phyloP scores from a whole-genome alignment of 2,329 filamentous ascomycete species.

The Tolypocladium ophioglossoides region DNA sequence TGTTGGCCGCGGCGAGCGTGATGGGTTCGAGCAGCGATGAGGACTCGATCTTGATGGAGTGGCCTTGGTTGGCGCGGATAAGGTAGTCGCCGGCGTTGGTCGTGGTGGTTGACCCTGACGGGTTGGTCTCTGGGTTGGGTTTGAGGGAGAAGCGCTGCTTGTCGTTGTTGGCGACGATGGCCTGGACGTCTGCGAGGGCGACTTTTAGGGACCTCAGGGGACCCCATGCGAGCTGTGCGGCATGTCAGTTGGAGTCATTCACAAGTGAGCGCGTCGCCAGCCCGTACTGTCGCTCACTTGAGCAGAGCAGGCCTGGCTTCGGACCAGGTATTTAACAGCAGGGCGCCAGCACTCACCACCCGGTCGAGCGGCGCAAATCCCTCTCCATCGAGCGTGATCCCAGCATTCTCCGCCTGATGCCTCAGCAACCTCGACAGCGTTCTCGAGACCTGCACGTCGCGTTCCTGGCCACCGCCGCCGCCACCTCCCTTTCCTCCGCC shows the following conservation, averaged over 20 bases:
- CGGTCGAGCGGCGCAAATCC: conserved; percentile 47
- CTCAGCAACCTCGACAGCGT: conserved; percentile 43
- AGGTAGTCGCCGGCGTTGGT: conserved; percentile 57
- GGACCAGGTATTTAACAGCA: background rate
- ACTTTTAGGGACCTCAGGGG: conserved; percentile 58
- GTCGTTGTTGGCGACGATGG: conserved; percentile 62
- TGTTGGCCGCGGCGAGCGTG: conserved; percentile 41
- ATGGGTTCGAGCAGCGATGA: conserved; percentile 61
- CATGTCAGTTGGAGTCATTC: conserved; percentile 1
- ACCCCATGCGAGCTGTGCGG: conserved; percentile 37
- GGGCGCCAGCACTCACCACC: conserved; percentile 38
- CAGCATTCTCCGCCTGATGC: conserved; percentile 46
- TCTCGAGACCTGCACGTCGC: conserved; percentile 41
- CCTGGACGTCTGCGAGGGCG: conserved; percentile 63
- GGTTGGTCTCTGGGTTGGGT: conserved; percentile 28
- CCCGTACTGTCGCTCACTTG: background rate
- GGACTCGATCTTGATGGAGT: conserved; percentile 69
- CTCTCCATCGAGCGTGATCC: conserved; percentile 45
- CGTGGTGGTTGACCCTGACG: conserved; percentile 12
- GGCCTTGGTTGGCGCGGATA: conserved; percentile 93
- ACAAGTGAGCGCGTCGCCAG: background rate
- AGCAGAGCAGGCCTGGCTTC: background rate
- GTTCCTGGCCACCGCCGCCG: conserved; percentile 19
- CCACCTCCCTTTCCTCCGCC: conserved; percentile 16
- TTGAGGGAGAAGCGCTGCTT: conserved; percentile 87